Evolutionary conservation across 140 eudicot genomes (phyloP), one percentile per base, ranked within the genome.

Genomic region (Stevia rebaudiana): DNA sequence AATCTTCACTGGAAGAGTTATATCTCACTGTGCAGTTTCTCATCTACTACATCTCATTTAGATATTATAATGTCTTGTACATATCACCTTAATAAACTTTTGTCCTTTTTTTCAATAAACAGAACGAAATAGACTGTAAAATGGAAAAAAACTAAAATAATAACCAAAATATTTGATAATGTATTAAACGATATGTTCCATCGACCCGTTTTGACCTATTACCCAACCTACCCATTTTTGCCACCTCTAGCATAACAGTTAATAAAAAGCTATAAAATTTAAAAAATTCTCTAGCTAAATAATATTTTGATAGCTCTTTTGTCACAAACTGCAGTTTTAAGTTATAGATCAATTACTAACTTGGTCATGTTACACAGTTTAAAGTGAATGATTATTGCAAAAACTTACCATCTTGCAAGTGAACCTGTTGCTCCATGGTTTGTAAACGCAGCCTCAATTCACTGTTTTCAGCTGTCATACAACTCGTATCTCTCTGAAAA

Each of bases 391-490:
- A 8, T 16, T 68, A 53, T 16, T 28, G 46, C 41, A 43, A 67
- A 69, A 35, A 18, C 76, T 73, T 80, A 90, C 97, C 97, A 73
- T 90, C 95, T 80, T 87, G 95, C 74, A 90, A 74, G 78, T 90
- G 88, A 74, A 87, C 94, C 73, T 90, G 94, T 52, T 84, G 95
- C 76, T 90, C 97, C 73, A 81, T 80, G 61, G 97, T 82, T 78
- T 90, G 95, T 84, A 90, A 74, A 39, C 87, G 95, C 80, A 90
- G 40, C 81, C 90, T 90, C 64, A 90, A 77, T 74, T 90, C 97
- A 77, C 80, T 82, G 69, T 90, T 90, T 76, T 86, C 94, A 82
- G 88, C 77, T 24, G 84, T 73, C 74, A 90, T 76, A 65, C 88
- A 83, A 69, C 66, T 76, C 67, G 95, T 84, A 75, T 87, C 94